Evolutionary conservation across 129 eudicot species (phyloP), one percentile per base, ranked within the genome.

Genomic region (Rutidosis leptorrhynchoides): DNA sequence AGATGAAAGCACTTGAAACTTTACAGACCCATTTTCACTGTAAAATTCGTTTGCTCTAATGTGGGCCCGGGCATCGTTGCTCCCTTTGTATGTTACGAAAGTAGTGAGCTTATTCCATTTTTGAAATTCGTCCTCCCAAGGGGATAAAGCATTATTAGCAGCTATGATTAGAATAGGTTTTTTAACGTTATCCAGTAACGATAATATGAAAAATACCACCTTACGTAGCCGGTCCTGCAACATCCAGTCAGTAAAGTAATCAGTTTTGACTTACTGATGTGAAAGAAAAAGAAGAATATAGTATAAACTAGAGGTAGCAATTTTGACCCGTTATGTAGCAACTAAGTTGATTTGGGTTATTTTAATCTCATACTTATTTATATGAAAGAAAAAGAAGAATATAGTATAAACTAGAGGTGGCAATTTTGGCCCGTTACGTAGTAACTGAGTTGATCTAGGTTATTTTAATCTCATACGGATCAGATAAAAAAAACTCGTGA

Each of bases 111-210:
- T 62, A 5, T 73, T 68, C 79, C 71, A 78, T 4, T 67, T 73
- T 68, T 14, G 72, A 65, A 83, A 83, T 66, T 83, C 84, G 3
- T 60, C 51, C 65, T 72, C 82, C 84, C 82, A 83, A 68, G 56
- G 64, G 15, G 80, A 61, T 49, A 83, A 35, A 22, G 42, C 62
- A 25, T 53, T 68, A 37, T 59, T 45, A 43, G 74, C 25, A 51
- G 80, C 75, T 68, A 76, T 58, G 20, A 83, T 37, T 30, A 83
- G 59, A 58, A 77, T 69, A 21, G 88, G 88, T 14, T 64, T 62
- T 12, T 53, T 75, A 37, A 64, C 23, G 21, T 56, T 73, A 49
- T 64, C 68, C 21, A 40, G 67, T 60, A 83, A 64, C 12, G 84
- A 76, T 65, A 66, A 77, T 63, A 79, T 49, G 21, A 83, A 83